Base-by-base conservation (phyloP, 352 stramenopile genomes). In the Aphanomyces euteiches region DNA sequence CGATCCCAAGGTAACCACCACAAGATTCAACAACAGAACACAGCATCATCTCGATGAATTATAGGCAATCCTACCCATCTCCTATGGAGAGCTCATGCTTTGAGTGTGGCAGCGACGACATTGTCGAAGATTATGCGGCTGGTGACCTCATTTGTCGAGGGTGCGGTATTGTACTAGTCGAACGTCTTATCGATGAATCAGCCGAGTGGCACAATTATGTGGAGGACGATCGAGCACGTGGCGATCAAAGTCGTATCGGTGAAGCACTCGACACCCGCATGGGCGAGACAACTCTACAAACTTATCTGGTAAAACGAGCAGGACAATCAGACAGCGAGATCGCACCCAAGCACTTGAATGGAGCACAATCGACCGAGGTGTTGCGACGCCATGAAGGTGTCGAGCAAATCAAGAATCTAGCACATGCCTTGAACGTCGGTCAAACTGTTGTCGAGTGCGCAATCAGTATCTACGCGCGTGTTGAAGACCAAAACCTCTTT, bases 131-230 rank as follows among this genome's bases (percentile, higher is more conserved):
- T 73, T 90, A 84, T 67, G 81, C 81, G 54, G 85, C 85, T 39
- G 85, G 85, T 45, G 85, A 93, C 74, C 84, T 93, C 71, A 83
- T 93, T 72, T 93, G 85, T 76, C 82, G 85, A 67, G 74, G 75
- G 53, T 93, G 85, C 79, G 85, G 85, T 70, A 87, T 93, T 77
- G 85, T 93, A 77, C 81, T 93, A 75, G 83, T 83, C 87, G 85
- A 93, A 82, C 80, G 83, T 75, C 90, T 93, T 73, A 86, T 93
- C 79, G 85, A 93, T 85, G 85, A 93, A 80, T 87, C 85, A 66
- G 82, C 85, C 73, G 85, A 93, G 80, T 93, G 85, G 85, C 79
- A 82, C 72, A 93, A 79, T 61, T 93, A 90, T 90, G 83, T 83
- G 84, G 91, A 93, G 77, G 85, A 93, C 82, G 85, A 93, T 72